A percentile compares a stretch with the other conserved stretches of the same genome.
Evolutionary conservation across 371 early-diverging fungal genomes (phyloP).

Genomic region (Coemansia sp.): DNA sequence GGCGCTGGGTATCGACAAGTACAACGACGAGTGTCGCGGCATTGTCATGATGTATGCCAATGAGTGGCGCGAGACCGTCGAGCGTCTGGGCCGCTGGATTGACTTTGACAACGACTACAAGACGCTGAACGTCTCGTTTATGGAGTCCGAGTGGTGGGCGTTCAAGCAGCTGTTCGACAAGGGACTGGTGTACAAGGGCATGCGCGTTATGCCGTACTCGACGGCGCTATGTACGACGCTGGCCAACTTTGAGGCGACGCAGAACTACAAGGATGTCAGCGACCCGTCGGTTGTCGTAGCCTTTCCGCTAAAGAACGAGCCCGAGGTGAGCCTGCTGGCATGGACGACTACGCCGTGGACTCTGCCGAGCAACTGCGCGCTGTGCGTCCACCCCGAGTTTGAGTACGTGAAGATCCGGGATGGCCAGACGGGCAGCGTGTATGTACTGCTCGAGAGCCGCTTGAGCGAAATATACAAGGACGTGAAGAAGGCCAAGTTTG

Average conservation of each 20-base stretch:
- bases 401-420: constrained; percentile 96
- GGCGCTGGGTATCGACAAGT: constrained; percentile 98
- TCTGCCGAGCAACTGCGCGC: constrained; percentile 95
- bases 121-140: constrained; percentile 93
- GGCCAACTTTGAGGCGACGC: constrained; percentile 99
- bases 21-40: constrained; percentile 98
- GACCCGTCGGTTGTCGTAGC: constrained; percentile 98
- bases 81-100: constrained; percentile 99
- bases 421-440: constrained; percentile 73
- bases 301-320: constrained; percentile 91
- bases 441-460: constrained; percentile 85
- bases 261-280: constrained; percentile 99
- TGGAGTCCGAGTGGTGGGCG: constrained; percentile 99
- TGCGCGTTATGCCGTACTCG: constrained; percentile 99
- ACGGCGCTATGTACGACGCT: constrained; percentile 97
- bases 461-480: constrained; percentile 91
- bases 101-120: constrained; percentile 99
- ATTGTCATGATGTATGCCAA: constrained; percentile 98
- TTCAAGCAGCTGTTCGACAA: constrained; percentile 97
- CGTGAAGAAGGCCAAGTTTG: constrained; percentile 92
- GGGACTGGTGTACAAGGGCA: constrained; percentile 97
- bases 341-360: constrained; percentile 99
- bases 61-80: constrained; percentile 98
- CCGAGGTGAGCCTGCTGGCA: constrained; percentile 81
- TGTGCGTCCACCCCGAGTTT: constrained; percentile 92